Evolutionary conservation across 768 basidiomycete species (phyloP), one percentile per base, ranked within the genome.

Genomic region (Botryobasidium botryosum): DNA sequence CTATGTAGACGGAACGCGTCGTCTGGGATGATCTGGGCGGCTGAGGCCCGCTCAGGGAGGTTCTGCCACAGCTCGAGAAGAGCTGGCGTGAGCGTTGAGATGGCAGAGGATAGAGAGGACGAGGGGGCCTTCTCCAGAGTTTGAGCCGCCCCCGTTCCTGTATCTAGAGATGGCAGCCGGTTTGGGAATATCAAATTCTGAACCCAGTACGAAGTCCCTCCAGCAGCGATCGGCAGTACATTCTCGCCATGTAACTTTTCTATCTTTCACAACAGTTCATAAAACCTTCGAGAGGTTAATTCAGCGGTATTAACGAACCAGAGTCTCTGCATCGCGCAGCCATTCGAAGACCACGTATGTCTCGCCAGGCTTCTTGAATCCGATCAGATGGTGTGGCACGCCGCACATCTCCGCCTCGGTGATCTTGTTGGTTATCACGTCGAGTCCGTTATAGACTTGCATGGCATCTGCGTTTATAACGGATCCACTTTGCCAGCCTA

Each of bases 381-480:
- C 80, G 77, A 99, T 83, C 20, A 97, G 66, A 46, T 82, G 75
- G 63, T 99, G 94, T 18, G 80, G 77, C 17, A 99, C 66, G 3
- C 84, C 88, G 39, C 71, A 66, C 56, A 68, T 76, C 61, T 99
- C 90, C 24, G 68, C 62, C 10, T 66, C 55, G 1, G 90, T 73
- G 13, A 90, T 71, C 63, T 99, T 97, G 62, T 97, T 97, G 23
- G 92, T 97, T 55, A 96, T 78, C 41, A 91, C 66, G 60, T 94
- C 82, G 59, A 97, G 71, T 0, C 92, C 92, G 15, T 68, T 66
- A 59, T 96, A 97, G 10, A 88, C 78, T 60, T 99, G 94, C 92
- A 99, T 96, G 10, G 92, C 76, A 61, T 99, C 94, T 7, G 91
- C 86, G 57, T 96, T 97, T 57, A 99, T 78, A 52, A 97, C 70